phyloP scores from a whole-genome alignment of 257 asterid species.

The Nicotiana attenuata region DNA sequence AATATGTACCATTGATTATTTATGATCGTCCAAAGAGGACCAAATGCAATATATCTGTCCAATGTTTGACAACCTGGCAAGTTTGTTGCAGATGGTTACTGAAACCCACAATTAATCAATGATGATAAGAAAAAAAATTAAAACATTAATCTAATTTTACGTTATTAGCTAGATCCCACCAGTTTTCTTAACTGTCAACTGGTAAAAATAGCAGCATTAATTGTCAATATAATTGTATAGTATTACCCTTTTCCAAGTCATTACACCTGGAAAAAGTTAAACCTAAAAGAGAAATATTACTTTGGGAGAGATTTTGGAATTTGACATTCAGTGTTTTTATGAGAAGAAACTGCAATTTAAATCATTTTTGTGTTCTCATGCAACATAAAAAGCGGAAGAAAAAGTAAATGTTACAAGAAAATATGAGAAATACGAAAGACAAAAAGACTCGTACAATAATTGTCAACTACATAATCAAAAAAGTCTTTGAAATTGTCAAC shows the following conservation, averaged over 20 bases:
- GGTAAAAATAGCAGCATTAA: not conserved
- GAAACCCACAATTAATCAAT: slow-evolving; percentile 2
- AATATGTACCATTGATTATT: not conserved
- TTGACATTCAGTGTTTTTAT: not conserved
- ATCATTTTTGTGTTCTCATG: not conserved
- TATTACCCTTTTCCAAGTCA: not conserved
- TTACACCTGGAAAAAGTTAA: slow-evolving; percentile 10
- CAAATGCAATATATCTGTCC: not conserved
- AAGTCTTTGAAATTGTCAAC: too few species aligned
- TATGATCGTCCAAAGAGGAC: not conserved
- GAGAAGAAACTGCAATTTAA: not conserved
- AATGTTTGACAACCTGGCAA: slow-evolving; percentile 9
- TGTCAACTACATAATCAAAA: too few species aligned
- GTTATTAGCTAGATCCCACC: not conserved
- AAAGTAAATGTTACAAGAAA: not conserved
- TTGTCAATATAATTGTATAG: not conserved
- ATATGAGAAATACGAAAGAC: not conserved
- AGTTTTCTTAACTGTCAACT: not conserved
- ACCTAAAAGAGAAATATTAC: not conserved
- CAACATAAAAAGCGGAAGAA: not conserved
- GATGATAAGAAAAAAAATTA: not conserved
- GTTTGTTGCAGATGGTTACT: not conserved
- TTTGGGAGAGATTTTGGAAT: not conserved
- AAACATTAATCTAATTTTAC: not conserved
- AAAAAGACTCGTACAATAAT: not conserved